Conservation (phyloP, 805 yeast genomes). For the Monosporozyma yasuniensis region DNA sequence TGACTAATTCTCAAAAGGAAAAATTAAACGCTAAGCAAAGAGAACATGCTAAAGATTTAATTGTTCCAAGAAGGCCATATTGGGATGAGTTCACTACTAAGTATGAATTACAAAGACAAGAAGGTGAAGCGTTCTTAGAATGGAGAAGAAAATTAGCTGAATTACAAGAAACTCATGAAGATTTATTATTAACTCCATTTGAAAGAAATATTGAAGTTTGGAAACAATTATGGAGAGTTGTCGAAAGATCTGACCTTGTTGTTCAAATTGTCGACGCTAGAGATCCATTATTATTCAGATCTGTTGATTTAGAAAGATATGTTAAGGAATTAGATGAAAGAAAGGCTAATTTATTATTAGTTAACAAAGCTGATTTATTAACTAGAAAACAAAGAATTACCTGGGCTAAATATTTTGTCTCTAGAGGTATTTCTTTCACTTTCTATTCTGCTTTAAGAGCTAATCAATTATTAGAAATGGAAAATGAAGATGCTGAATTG, state of each 20-base stretch:
- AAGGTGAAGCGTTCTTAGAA: conserved; percentile 79
- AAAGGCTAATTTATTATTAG: conserved; percentile 73
- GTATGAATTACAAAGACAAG: conserved; percentile 72
- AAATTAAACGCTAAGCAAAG: conserved; percentile 53
- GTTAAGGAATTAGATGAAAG: conserved; percentile 67
- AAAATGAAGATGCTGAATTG: conserved; percentile 29
- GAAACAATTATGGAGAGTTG: conserved; percentile 97
- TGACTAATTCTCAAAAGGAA: conserved; percentile 58
- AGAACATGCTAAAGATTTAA: conserved; percentile 60
- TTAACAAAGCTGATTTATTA: conserved; percentile 88
- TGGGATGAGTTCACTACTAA: conserved; percentile 73
- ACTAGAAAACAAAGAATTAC: conserved; percentile 63
- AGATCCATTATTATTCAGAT: conserved; percentile 83
- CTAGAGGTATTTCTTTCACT: conserved; percentile 66
- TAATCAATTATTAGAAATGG: conserved; percentile 60
- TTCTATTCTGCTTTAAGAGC: conserved; percentile 90
- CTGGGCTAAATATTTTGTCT: conserved; percentile 81
- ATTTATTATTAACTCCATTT: conserved; percentile 85
- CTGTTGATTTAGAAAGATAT: conserved; percentile 76
- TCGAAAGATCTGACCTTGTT: conserved; percentile 85
- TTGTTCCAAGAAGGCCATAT: conserved; percentile 85
- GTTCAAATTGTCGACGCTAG: conserved; percentile 98
- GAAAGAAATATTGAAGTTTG: conserved; percentile 96
- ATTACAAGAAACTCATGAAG: conserved; percentile 69
- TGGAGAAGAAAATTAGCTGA: conserved; percentile 91